Conservation (phyloP, 768 basidiomycete species). For the Calocybe indica region DNA sequence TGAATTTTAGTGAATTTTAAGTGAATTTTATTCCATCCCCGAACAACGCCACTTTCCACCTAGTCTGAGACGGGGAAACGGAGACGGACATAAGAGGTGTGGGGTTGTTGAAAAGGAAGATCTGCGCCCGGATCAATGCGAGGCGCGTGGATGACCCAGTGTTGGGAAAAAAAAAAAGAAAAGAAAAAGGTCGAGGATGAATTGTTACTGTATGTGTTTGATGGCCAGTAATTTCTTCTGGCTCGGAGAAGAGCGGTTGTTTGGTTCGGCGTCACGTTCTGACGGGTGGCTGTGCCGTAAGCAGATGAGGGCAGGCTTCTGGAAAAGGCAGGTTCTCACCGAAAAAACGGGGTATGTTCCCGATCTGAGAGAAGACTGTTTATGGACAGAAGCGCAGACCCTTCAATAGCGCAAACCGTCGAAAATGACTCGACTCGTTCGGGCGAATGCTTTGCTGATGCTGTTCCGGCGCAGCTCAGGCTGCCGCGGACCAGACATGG, state of each 20-base stretch:
- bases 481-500: no score
- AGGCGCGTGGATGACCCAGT: background rate
- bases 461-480: no score
- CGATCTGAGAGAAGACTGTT: slow-evolving; percentile 9
- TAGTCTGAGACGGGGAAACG: no score
- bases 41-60: no score
- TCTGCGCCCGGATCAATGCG: no score
- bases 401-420: background rate
- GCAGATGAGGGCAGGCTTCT: slow-evolving; percentile 10
- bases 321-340: slow-evolving; percentile 9
- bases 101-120: no score
- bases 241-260: slow-evolving; percentile 9
- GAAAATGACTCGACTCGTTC: slow-evolving; percentile 1
- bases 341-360: slow-evolving; percentile 6
- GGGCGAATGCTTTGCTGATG: background rate
- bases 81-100: no score
- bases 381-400: slow-evolving; percentile 1
- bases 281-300: slow-evolving; percentile 12
- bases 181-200: no score
- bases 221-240: background rate
- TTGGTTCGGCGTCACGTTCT: slow-evolving; percentile 3
- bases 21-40: no score
- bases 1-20: no score
- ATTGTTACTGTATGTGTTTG: background rate
- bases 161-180: background rate